phyloP scores from a whole-genome alignment of 2,329 filamentous ascomycete species.

The Epichloe scottii region DNA sequence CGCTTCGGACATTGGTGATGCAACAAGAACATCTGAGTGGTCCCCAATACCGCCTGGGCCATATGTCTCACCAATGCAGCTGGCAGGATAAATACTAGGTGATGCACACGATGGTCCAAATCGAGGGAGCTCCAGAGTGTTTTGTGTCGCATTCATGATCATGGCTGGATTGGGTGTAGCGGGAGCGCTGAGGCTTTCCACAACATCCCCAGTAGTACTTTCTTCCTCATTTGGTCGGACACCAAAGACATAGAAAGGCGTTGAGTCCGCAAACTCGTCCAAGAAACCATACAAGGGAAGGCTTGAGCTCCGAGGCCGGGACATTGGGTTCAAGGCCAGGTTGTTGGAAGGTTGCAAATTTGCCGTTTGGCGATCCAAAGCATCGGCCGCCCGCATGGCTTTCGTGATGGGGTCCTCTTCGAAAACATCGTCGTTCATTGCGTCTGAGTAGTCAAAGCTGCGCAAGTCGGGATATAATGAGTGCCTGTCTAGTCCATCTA shows the following conservation, averaged over 20 bases:
- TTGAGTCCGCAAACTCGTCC: conserved; percentile 30
- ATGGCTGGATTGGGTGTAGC: conserved; percentile 17
- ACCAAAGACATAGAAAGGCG: conserved; percentile 38
- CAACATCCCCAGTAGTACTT: conserved; percentile 8
- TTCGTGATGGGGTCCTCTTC: conserved; percentile 36
- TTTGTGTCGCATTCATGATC: conserved; percentile 18
- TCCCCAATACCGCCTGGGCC: conserved; percentile 9
- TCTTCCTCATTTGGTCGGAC: conserved; percentile 15
- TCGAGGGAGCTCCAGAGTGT: not conserved
- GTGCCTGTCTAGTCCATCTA: conserved; percentile 23
- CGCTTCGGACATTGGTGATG: conserved; percentile 21
- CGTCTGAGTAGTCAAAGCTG: not conserved
- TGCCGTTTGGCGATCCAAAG: conserved; percentile 42
- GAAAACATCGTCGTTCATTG: conserved; percentile 21
- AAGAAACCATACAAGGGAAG: conserved; percentile 33
- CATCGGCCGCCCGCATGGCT: conserved; percentile 48
- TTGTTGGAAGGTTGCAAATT: conserved; percentile 37
- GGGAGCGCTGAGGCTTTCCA: conserved; percentile 8
- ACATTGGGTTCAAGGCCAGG: conserved; percentile 30
- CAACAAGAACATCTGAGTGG: conserved; percentile 11
- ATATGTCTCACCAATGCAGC: conserved; percentile 23
- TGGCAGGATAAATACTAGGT: conserved; percentile 15
- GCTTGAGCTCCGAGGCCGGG: conserved; percentile 35
- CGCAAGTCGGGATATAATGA: conserved; percentile 11
- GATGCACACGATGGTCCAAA: conserved; percentile 12